phyloP scores from a whole-genome alignment of 164 flowering plant genomes.

The Tetracentron sinense region DNA sequence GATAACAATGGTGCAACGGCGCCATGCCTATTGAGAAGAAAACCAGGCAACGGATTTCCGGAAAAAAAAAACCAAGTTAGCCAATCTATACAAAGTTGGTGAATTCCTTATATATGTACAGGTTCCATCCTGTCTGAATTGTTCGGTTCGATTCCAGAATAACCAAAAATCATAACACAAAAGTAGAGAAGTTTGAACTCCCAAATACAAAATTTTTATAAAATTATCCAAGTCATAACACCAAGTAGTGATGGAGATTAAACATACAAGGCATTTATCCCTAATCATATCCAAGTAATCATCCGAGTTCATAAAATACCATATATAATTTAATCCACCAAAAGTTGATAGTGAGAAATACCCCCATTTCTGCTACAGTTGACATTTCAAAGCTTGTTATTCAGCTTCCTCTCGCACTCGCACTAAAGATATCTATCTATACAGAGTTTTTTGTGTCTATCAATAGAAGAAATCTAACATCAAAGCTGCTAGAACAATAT shows the following conservation, averaged over 20 bases:
- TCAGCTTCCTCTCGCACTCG: not conserved
- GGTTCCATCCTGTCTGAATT: no score
- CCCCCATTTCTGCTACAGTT: not conserved
- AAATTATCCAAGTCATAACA: not conserved
- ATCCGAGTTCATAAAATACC: no score
- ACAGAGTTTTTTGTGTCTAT: constrained; percentile 8
- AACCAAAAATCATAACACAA: no score
- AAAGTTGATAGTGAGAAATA: not conserved
- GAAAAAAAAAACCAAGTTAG: no score
- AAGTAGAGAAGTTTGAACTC: no score
- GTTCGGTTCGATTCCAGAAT: no score
- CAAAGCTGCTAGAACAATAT: constrained; percentile 7
- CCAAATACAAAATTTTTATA: no score
- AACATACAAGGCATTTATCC: not conserved
- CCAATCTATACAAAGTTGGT: no score
- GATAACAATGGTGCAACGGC: no score
- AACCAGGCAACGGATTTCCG: no score
- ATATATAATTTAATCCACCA: not conserved
- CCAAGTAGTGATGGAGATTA: not conserved
- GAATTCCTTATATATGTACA: no score
- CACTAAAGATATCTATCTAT: constrained; percentile 1
- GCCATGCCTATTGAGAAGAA: no score
- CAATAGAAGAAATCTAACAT: constrained; percentile 2
- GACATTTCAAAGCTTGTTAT: not conserved
- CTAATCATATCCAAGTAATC: not conserved